These are phyloP conservation scores for Termitomyces sp. DNA, from an alignment of 768 basidiomycete species.

Conservation along the genomic window DNA sequence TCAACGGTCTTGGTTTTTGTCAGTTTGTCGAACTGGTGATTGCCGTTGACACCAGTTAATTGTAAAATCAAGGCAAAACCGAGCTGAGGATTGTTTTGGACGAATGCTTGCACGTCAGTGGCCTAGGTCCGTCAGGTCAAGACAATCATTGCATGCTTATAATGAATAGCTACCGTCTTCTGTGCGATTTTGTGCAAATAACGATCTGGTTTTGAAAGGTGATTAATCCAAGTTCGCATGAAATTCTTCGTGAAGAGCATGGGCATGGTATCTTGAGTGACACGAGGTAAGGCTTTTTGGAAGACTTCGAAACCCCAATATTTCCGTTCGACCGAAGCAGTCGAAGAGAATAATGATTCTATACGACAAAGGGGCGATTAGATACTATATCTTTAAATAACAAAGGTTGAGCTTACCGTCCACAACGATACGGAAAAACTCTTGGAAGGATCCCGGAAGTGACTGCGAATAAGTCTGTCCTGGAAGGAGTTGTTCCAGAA, in stretches of 20 bases:
- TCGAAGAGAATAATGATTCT: conserved; percentile 86
- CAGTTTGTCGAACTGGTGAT: conserved; percentile 84
- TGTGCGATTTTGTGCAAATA: conserved; percentile 86
- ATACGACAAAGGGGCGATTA: conserved; percentile 6
- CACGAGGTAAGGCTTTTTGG: conserved; percentile 67
- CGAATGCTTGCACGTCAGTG: conserved; percentile 67
- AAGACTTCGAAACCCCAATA: conserved; percentile 97
- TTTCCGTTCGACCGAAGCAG: conserved; percentile 83
- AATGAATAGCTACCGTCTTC: conserved; percentile 52
- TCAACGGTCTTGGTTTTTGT: conserved; percentile 94
- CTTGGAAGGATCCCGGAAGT: conserved; percentile 67
- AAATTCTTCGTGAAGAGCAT: conserved; percentile 93
- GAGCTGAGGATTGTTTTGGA: conserved; percentile 68
- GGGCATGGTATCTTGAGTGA: conserved; percentile 61
- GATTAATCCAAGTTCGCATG: conserved; percentile 96
- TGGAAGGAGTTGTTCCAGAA: conserved; percentile 72
- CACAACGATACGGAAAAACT: conserved; percentile 88
- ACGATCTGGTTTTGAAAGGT: conserved; percentile 82
- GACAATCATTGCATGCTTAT: neutral
- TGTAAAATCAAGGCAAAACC: conserved; percentile 85
- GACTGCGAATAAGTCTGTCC: conserved; percentile 28
- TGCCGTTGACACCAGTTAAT: conserved; percentile 78
- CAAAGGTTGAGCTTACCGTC: conserved; percentile 58
- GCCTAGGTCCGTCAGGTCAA: conserved; percentile 37
- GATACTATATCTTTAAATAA: neutral